These are phyloP conservation scores for Stromatinia cepivora DNA, from an alignment of 2,329 filamentous ascomycete genomes.

Conservation along the genomic window DNA sequence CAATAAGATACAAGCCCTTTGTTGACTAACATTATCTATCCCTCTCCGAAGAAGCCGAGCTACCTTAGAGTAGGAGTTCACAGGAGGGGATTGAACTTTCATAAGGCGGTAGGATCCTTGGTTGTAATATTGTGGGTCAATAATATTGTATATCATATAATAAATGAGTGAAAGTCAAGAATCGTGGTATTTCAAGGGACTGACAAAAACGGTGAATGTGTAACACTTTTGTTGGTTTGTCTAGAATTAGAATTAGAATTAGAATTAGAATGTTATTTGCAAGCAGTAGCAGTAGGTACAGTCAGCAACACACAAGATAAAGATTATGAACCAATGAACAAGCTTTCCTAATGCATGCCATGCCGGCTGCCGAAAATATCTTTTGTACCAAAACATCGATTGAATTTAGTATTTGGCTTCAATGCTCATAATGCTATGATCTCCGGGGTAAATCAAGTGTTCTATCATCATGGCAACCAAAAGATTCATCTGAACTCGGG, in stretches of 20 bases:
- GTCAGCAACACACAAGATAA: too few species aligned
- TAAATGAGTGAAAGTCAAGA: background rate
- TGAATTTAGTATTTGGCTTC: too few species aligned
- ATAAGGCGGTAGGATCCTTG: background rate
- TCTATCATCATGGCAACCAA: background rate
- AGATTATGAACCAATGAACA: too few species aligned
- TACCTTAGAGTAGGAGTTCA: background rate
- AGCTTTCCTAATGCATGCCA: too few species aligned
- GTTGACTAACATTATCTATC: background rate
- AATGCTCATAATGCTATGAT: background rate
- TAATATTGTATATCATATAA: background rate
- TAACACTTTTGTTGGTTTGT: background rate
- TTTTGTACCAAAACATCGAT: too few species aligned
- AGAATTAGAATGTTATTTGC: too few species aligned
- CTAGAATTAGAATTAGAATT: too few species aligned
- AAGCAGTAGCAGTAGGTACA: too few species aligned
- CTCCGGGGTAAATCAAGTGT: background rate
- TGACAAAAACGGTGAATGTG: background rate
- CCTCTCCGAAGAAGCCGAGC: slow-evolving; percentile 20
- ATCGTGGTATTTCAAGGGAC: background rate
- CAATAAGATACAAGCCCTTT: background rate
- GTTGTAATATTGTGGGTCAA: background rate
- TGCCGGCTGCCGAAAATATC: too few species aligned
- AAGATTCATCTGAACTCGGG: background rate
- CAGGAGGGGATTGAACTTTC: background rate